Evolutionary conservation across 805 yeast species (phyloP).

Genomic region (Ogataea thermomethanolica): DNA sequence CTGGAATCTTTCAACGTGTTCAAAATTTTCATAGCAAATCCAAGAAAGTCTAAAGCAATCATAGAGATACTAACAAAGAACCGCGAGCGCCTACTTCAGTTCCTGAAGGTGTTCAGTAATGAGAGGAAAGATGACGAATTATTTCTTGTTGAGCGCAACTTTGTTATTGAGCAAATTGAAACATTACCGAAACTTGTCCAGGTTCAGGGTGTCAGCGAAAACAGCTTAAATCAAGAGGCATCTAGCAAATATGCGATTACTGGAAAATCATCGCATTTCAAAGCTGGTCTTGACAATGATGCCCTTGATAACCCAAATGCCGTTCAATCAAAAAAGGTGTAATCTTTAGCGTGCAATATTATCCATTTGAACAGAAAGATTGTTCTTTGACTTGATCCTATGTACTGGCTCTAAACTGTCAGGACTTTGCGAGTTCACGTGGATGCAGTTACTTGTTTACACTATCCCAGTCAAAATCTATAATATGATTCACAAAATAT

Average conservation of each 20-base stretch:
- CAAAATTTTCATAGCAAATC: slow-evolving; percentile 95
- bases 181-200: slow-evolving; percentile 58
- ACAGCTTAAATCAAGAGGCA: slow-evolving; percentile 1
- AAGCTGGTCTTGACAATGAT: not conserved
- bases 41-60: slow-evolving; percentile 77
- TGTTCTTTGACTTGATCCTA: too few relatives aligned
- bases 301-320: too few relatives aligned
- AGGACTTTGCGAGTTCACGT: not conserved
- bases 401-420: too few relatives aligned
- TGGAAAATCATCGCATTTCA: too few relatives aligned
- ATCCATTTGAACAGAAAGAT: too few relatives aligned
- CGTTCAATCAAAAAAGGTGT: too few relatives aligned
- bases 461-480: not conserved
- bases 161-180: slow-evolving; percentile 70
- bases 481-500: slow-evolving; percentile 1
- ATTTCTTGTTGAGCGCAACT: slow-evolving; percentile 76
- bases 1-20: slow-evolving; percentile 89
- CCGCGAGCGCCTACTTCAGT: slow-evolving; percentile 68
- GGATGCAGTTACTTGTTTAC: not conserved
- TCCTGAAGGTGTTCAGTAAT: slow-evolving; percentile 62
- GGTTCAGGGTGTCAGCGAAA: slow-evolving; percentile 7
- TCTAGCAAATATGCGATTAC: too few relatives aligned
- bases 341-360: too few relatives aligned
- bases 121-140: slow-evolving; percentile 60
- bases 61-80: slow-evolving; percentile 81